Conservation (phyloP, 2,329 filamentous ascomycete genomes). For the Ascochyta rabiei region DNA sequence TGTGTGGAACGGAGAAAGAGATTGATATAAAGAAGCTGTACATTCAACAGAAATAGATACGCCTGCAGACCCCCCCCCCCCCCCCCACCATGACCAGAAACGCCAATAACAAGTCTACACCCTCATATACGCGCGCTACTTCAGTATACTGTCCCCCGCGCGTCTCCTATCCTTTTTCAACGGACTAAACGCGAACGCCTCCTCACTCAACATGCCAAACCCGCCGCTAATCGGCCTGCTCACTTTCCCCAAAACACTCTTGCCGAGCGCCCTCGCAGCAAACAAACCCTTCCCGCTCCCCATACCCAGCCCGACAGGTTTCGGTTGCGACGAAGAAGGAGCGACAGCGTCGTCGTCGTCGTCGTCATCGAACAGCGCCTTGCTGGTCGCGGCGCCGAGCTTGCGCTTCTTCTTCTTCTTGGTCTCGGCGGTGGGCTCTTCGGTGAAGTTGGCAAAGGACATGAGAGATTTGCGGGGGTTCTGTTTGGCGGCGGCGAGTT, state of each 20-base stretch:
- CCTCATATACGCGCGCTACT: conserved; percentile 13
- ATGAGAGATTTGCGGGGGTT: conserved; percentile 56
- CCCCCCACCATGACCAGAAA: neutral
- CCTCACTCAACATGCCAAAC: conserved; percentile 45
- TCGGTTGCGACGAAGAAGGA: conserved; percentile 23
- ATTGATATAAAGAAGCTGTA: too few species aligned
- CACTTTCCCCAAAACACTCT: conserved; percentile 38
- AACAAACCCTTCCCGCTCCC: conserved; percentile 45
- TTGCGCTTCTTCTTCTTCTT: conserved; percentile 69
- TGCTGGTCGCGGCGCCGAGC: conserved; percentile 64
- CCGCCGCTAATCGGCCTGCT: conserved; percentile 42
- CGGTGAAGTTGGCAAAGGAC: conserved; percentile 51
- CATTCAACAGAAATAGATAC: too few species aligned
- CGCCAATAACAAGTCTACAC: neutral
- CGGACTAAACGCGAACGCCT: conserved; percentile 49
- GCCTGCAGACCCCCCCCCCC: too few species aligned
- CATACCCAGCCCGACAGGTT: conserved; percentile 30
- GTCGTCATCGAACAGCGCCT: conserved; percentile 69
- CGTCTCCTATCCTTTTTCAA: conserved; percentile 49
- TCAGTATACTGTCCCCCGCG: conserved; percentile 30
- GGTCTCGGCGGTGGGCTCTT: conserved; percentile 47
- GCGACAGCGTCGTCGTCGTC: conserved; percentile 1
- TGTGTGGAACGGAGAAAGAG: too few species aligned
- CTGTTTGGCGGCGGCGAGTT: conserved; percentile 38
- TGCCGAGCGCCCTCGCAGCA: conserved; percentile 45